Evolutionary conservation across 2,329 filamentous ascomycete species (phyloP).

Genomic region (Paecilomyces variotii): DNA sequence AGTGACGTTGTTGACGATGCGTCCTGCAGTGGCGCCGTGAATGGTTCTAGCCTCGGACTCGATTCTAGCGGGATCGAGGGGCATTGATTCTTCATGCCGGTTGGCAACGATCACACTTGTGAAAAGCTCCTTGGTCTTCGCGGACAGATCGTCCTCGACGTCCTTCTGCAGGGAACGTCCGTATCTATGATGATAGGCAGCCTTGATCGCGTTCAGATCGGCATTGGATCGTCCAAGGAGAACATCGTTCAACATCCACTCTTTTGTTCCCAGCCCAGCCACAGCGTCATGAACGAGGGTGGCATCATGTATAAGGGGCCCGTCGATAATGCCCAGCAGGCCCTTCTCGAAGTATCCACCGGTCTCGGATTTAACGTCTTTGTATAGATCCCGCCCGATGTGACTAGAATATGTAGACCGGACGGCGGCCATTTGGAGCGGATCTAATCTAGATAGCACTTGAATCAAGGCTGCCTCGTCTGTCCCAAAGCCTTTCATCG

Average conservation of each 20-base stretch:
- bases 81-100: conserved; percentile 68
- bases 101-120: conserved; percentile 68
- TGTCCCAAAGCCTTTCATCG: conserved; percentile 92
- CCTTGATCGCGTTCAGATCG: conserved; percentile 79
- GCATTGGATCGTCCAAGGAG: conserved; percentile 77
- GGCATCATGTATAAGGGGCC: conserved; percentile 71
- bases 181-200: conserved; percentile 63
- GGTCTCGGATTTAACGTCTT: conserved; percentile 72
- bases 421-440: conserved; percentile 65
- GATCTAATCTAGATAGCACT: conserved; percentile 63
- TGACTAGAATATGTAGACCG: conserved; percentile 58
- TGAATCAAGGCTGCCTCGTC: conserved; percentile 71
- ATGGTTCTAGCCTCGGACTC: conserved; percentile 69
- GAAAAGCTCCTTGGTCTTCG: conserved; percentile 82
- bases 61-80: conserved; percentile 63
- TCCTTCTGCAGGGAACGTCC: conserved; percentile 59
- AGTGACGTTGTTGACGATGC: conserved; percentile 41
- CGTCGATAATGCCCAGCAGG: conserved; percentile 65
- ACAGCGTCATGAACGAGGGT: conserved; percentile 63
- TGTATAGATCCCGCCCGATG: conserved; percentile 60
- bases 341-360: conserved; percentile 66
- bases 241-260: conserved; percentile 76
- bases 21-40: conserved; percentile 66
- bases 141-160: conserved; percentile 69
- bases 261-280: conserved; percentile 76